phyloP scores from a whole-genome alignment of 805 yeast genomes.

The Candida boleticola region DNA sequence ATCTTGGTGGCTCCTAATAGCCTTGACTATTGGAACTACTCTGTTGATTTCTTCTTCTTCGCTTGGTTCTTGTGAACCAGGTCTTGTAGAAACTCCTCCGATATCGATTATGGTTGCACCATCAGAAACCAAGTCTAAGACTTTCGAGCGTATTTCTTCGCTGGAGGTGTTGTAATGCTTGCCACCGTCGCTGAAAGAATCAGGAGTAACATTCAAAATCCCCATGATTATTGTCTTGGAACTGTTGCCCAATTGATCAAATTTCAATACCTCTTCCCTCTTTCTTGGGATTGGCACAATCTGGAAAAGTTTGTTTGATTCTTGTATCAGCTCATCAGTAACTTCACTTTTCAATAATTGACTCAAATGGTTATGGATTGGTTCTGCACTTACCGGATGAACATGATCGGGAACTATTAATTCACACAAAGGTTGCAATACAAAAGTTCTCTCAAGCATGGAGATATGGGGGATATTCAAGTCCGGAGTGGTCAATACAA shows the following conservation, averaged over 20 bases:
- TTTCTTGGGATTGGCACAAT: conserved; percentile 45
- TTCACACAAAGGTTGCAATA: conserved; percentile 84
- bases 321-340: conserved; percentile 44
- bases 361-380: conserved; percentile 64
- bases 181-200: conserved; percentile 94
- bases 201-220: conserved; percentile 86
- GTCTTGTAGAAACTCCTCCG: conserved; percentile 94
- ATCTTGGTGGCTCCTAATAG: conserved; percentile 48
- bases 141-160: conserved; percentile 43
- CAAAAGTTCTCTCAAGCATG: conserved; percentile 89
- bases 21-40: conserved; percentile 66
- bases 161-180: conserved; percentile 24
- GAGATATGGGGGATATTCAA: conserved; percentile 82
- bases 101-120: conserved; percentile 84
- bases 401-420: conserved; percentile 59
- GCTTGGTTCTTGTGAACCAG: conserved; percentile 65
- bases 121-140: conserved; percentile 46
- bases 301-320: conserved; percentile 48
- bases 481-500: conserved; percentile 52
- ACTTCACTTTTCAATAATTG: conserved; percentile 39
- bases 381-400: conserved; percentile 88
- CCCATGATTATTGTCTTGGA: conserved; percentile 77
- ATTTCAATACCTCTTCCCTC: conserved; percentile 20
- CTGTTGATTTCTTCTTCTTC: conserved; percentile 67
- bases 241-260: conserved; percentile 45